phyloP scores from a whole-genome alignment of 352 stramenopile species.

The Phytophthora palmivora region DNA sequence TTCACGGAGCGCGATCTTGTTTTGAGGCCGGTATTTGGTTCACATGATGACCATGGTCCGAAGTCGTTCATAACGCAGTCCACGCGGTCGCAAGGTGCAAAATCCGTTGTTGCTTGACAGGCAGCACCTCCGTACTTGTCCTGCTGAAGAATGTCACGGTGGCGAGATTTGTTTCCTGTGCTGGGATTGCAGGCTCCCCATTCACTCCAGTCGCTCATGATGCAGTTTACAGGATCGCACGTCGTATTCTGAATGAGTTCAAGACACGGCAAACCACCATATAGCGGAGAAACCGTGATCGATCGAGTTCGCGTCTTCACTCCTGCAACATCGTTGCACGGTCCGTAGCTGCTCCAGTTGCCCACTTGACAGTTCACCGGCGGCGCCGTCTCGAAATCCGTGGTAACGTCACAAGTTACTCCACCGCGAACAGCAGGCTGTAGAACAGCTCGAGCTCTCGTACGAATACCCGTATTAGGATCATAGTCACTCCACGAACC shows the following conservation, averaged over 20 bases:
- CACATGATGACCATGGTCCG: slow-evolving; percentile 40
- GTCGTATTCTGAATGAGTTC: slow-evolving; percentile 38
- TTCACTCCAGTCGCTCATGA: slow-evolving; percentile 47
- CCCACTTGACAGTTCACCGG: slow-evolving; percentile 62
- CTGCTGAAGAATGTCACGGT: slow-evolving; percentile 43
- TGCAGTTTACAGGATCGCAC: slow-evolving; percentile 69
- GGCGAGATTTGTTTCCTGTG: slow-evolving; percentile 41
- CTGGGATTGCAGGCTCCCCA: slow-evolving; percentile 44
- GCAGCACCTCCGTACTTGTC: slow-evolving; percentile 41
- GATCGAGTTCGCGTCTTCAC: slow-evolving; percentile 44
- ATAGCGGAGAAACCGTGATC: slow-evolving; percentile 43
- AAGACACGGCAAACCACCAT: slow-evolving; percentile 53
- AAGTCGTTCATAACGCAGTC: slow-evolving; percentile 51
- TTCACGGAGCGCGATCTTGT: slow-evolving; percentile 40
- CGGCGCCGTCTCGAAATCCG: slow-evolving; percentile 40
- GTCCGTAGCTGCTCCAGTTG: slow-evolving; percentile 52
- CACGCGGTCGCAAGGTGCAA: slow-evolving; percentile 37
- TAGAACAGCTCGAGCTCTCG: slow-evolving; percentile 31
- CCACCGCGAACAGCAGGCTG: slow-evolving; percentile 53
- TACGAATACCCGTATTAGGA: slow-evolving; percentile 40
- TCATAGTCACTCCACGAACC: slow-evolving; percentile 51
- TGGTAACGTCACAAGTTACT: slow-evolving; percentile 38
- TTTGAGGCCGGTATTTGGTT: slow-evolving; percentile 36
- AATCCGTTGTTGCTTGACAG: slow-evolving; percentile 41
- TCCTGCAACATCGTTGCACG: slow-evolving; percentile 42